These are phyloP conservation scores for Ophiocordyceps camponoti-saundersi DNA, from an alignment of 2,329 filamentous ascomycete genomes.

Conservation along the genomic window DNA sequence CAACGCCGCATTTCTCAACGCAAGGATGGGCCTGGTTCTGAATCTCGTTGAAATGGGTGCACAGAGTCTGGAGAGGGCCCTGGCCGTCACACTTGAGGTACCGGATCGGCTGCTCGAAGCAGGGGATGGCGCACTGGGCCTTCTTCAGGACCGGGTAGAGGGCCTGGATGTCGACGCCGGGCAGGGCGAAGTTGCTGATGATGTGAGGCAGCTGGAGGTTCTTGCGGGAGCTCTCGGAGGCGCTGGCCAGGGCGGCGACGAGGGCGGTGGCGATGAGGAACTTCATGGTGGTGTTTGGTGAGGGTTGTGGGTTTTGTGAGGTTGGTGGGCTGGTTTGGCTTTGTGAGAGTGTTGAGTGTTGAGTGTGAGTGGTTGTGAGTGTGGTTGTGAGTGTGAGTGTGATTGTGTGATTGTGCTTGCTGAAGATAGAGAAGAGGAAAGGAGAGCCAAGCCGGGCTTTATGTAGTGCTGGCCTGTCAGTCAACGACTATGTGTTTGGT, in stretches of 20 bases:
- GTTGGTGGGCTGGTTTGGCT: no score
- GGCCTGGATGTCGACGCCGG: neutral
- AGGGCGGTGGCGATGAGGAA: neutral
- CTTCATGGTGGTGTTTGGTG: no score
- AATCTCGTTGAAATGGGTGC: neutral
- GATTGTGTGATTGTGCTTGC: no score
- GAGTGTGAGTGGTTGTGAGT: no score
- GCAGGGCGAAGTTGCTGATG: neutral
- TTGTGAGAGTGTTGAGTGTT: no score
- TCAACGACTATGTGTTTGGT: no score
- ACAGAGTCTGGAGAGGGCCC: neutral
- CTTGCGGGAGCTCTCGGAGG: neutral
- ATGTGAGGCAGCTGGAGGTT: neutral
- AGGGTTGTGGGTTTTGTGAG: no score
- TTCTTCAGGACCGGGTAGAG: neutral
- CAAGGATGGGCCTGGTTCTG: neutral
- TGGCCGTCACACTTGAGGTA: neutral
- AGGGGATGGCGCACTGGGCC: neutral
- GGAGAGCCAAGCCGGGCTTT: no score
- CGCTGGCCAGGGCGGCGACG: neutral
- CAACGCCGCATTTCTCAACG: neutral
- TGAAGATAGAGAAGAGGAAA: no score
- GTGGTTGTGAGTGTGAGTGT: no score
- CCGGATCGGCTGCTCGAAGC: neutral
- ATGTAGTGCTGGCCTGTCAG: no score